Conservation (phyloP, 805 yeast genomes). For the Nadsonia fulvescens region DNA sequence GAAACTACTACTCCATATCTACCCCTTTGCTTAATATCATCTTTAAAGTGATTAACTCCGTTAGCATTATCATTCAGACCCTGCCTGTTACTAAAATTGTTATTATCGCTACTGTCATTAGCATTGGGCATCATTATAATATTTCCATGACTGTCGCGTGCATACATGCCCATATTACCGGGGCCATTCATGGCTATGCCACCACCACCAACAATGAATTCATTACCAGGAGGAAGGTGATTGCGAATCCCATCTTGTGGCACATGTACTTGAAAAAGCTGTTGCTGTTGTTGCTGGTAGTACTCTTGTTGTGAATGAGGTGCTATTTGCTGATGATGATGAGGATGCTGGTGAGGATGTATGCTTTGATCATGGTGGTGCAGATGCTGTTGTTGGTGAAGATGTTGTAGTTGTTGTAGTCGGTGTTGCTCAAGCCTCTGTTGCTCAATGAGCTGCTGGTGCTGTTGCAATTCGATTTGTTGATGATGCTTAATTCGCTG, state of each 20-base stretch:
- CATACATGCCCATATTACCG: conserved; percentile 6
- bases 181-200: conserved; percentile 3
- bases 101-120: no score
- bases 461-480: no score
- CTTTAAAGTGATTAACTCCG: no score
- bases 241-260: conserved; percentile 5
- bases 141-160: conserved; percentile 6
- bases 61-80: no score
- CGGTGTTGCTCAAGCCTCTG: no score
- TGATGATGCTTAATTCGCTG: conserved; percentile 2
- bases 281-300: conserved; percentile 9
- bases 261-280: conserved; percentile 4
- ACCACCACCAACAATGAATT: conserved; percentile 5
- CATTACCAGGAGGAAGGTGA: conserved; percentile 6
- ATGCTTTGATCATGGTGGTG: background rate
- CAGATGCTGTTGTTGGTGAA: conserved; percentile 7
- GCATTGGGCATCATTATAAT: no score
- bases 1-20: no score
- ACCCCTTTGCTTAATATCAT: no score
- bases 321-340: conserved; percentile 6
- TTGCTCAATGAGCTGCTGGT: no score
- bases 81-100: no score
- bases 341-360: conserved; percentile 4
- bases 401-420: conserved; percentile 6
- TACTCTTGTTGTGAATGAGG: conserved; percentile 1